A percentile compares a stretch with the other conserved stretches of the same genome.
Evolutionary conservation across 768 basidiomycete genomes (phyloP).

Genomic region (Hygrophoropsis aurantiaca): DNA sequence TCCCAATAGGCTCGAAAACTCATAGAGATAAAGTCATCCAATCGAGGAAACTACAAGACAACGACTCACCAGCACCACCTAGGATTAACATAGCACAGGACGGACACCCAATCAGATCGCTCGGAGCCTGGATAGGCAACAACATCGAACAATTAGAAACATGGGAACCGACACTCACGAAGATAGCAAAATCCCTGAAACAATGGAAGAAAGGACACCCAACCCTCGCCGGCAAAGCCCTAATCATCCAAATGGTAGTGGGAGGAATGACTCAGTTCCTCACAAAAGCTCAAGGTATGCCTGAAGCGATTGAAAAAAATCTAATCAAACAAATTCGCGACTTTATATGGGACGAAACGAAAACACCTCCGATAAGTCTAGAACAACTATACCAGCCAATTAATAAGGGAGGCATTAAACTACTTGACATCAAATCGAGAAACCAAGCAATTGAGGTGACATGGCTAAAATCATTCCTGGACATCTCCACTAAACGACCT

Average conservation of each 20-base stretch:
- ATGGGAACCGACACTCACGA: too few relatives aligned
- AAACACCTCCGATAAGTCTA: too few relatives aligned
- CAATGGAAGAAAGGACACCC: slow-evolving; percentile 30
- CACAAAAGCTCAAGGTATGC: neutral
- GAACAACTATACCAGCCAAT: too few relatives aligned
- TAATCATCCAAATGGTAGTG: slow-evolving; percentile 18
- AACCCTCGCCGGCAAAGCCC: slow-evolving; percentile 23
- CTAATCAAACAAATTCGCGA: too few relatives aligned
- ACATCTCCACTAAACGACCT: too few relatives aligned
- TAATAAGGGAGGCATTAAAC: slow-evolving; percentile 6
- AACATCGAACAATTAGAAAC: slow-evolving; percentile 10
- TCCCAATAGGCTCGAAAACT: slow-evolving; percentile 21
- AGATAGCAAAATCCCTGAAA: too few relatives aligned
- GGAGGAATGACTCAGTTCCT: slow-evolving; percentile 27
- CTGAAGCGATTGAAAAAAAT: too few relatives aligned
- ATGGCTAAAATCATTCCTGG: slow-evolving; percentile 12
- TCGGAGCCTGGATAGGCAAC: slow-evolving; percentile 36
- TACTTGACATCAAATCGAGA: slow-evolving; percentile 10
- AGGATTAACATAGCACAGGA: slow-evolving; percentile 28
- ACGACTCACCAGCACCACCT: slow-evolving; percentile 6
- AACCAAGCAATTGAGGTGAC: slow-evolving; percentile 12
- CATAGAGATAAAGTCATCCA: slow-evolving; percentile 12
- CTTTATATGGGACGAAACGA: too few relatives aligned
- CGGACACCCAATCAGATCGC: slow-evolving; percentile 23
- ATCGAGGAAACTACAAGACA: slow-evolving; percentile 4